phyloP scores from a whole-genome alignment of 345 rosid genomes.

The Cardamine occulta region DNA sequence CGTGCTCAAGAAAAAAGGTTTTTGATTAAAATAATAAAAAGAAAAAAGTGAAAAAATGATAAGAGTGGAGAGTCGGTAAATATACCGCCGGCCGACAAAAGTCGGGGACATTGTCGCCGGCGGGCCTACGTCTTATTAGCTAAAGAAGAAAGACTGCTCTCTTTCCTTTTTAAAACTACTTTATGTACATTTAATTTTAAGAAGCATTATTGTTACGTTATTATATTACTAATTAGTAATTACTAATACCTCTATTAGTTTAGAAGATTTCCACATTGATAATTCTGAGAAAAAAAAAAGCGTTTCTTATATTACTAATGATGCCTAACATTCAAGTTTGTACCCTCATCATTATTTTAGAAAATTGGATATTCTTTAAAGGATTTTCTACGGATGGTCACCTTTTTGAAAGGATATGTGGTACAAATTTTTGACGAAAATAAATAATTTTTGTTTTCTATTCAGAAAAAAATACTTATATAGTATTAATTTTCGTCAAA shows the following conservation, averaged over 20 bases:
- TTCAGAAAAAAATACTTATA: not conserved
- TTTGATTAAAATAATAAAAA: conserved; percentile 9
- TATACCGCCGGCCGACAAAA: conserved; percentile 71
- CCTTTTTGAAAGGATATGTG: not conserved
- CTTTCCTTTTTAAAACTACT: conserved; percentile 11
- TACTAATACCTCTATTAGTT: not conserved
- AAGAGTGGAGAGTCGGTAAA: conserved; percentile 52
- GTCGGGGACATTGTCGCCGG: conserved; percentile 31
- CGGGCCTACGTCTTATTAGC: conserved; percentile 43
- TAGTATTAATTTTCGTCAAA: not conserved
- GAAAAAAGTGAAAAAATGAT: not conserved
- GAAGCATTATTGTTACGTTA: not conserved
- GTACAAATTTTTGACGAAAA: not conserved
- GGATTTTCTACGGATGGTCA: not conserved
- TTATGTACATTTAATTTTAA: not conserved
- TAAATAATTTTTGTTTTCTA: not conserved
- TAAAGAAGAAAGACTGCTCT: conserved; percentile 38
- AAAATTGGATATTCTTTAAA: not conserved
- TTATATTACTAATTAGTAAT: too few species aligned
- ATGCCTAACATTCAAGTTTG: not conserved
- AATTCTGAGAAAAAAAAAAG: not conserved
- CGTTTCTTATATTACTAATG: not conserved
- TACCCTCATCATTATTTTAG: not conserved
- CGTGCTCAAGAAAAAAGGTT: conserved; percentile 13
- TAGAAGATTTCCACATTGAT: not conserved